phyloP scores from a whole-genome alignment of 192 early-diverging fungal genomes.

The Coemansia aciculifera region DNA sequence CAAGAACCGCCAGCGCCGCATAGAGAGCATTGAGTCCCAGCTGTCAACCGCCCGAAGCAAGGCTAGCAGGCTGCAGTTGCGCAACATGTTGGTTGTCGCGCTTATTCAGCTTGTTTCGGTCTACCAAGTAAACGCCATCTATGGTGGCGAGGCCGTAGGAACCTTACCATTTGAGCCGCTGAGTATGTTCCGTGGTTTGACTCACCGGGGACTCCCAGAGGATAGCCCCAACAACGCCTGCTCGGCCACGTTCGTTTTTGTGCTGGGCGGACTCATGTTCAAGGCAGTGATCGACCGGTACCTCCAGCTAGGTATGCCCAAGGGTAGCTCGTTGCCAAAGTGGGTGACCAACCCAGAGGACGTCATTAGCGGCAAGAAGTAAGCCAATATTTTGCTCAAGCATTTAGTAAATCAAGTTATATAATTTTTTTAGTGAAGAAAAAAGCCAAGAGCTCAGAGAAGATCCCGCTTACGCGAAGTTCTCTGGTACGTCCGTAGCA shows the following conservation, averaged over 20 bases:
- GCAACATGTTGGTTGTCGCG: slow-evolving; percentile 42
- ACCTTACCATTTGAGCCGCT: slow-evolving; percentile 50
- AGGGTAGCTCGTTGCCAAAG: slow-evolving; percentile 44
- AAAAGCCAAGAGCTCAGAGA: slow-evolving; percentile 45
- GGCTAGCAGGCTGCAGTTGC: slow-evolving; percentile 45
- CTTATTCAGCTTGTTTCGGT: slow-evolving; percentile 42
- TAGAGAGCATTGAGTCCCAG: slow-evolving; percentile 45
- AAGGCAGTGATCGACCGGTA: slow-evolving; percentile 41
- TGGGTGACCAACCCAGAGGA: slow-evolving; percentile 54
- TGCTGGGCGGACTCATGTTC: slow-evolving; percentile 48
- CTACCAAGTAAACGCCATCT: slow-evolving; percentile 33
- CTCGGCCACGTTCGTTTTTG: slow-evolving; percentile 55
- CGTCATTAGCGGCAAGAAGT: slow-evolving; percentile 27
- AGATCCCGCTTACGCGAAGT: slow-evolving; percentile 82
- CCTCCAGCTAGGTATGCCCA: slow-evolving; percentile 53
- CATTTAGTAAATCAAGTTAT: neutral
- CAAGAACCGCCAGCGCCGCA: slow-evolving; percentile 50
- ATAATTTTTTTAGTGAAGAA: neutral
- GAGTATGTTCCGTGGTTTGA: slow-evolving; percentile 42
- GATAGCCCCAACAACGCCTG: slow-evolving; percentile 38
- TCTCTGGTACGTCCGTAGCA: slow-evolving; percentile 84
- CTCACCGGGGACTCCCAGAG: slow-evolving; percentile 46
- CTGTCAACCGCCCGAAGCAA: slow-evolving; percentile 44
- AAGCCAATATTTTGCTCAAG: neutral
- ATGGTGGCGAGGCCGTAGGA: slow-evolving; percentile 28